A percentile compares a stretch with the other conserved stretches of the same genome.
phyloP scores from a whole-genome alignment of 2,329 filamentous ascomycete genomes.

The Zasmidium angulare region DNA sequence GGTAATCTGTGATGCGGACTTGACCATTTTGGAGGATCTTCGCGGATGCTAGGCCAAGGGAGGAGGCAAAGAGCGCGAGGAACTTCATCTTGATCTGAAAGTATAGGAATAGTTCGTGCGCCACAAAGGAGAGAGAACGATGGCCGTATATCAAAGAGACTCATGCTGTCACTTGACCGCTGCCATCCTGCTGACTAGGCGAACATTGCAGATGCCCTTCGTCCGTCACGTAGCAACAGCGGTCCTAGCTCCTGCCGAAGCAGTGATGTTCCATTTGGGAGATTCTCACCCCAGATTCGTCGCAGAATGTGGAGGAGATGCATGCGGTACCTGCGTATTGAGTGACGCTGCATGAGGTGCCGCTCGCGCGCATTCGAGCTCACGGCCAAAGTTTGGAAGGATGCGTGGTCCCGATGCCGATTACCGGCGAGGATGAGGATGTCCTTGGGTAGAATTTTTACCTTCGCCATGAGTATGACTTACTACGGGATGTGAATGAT shows the following conservation, averaged over 20 bases:
- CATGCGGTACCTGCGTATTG: not conserved
- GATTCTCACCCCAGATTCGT: not conserved
- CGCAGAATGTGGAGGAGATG: not conserved
- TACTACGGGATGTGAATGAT: no score
- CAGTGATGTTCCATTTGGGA: not conserved
- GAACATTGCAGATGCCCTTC: not conserved
- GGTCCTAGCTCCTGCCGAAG: not conserved
- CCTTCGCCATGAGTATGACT: no score
- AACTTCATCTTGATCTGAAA: not conserved
- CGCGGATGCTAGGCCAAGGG: not conserved
- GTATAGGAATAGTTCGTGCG: not conserved
- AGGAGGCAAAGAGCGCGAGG: not conserved
- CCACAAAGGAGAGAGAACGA: not conserved
- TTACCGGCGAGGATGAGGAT: not conserved
- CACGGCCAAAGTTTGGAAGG: not conserved
- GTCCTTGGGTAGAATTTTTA: no score
- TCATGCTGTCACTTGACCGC: no score
- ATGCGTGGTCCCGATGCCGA: not conserved
- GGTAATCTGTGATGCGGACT: constrained; percentile 39
- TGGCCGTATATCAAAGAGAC: no score
- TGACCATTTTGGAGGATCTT: constrained; percentile 42
- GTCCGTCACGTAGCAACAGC: not conserved
- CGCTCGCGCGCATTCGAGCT: not conserved
- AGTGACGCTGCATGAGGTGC: not conserved
- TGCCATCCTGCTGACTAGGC: no score